Conservation (phyloP, 805 yeast species). For the Lipomyces japonicus region DNA sequence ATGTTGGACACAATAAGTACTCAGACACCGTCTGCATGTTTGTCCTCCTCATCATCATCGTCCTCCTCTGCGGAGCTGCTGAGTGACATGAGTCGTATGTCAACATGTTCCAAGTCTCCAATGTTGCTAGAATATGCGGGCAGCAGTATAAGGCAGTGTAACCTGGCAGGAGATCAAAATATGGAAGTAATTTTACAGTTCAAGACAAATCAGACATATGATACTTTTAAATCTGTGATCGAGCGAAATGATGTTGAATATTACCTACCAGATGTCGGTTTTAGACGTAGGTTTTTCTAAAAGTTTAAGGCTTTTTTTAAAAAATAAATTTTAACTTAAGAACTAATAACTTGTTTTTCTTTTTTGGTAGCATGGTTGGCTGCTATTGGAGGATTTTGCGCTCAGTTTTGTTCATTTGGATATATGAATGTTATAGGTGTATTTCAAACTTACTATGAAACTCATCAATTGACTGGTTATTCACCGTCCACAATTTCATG, state of each 20-base stretch:
- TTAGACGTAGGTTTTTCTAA: conserved; percentile 11
- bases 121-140: too few relatives aligned
- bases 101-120: too few relatives aligned
- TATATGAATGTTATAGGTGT: conserved; percentile 37
- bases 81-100: too few relatives aligned
- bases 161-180: too few relatives aligned
- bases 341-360: too few relatives aligned
- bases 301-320: background rate
- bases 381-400: conserved; percentile 53
- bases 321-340: background rate
- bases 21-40: too few relatives aligned
- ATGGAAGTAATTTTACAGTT: too few relatives aligned
- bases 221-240: background rate
- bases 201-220: too few relatives aligned
- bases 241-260: conserved; percentile 17
- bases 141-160: too few relatives aligned
- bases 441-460: conserved; percentile 35
- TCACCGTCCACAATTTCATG: conserved; percentile 37
- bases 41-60: too few relatives aligned
- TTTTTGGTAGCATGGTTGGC: conserved; percentile 57
- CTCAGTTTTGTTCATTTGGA: conserved; percentile 59
- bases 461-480: conserved; percentile 27
- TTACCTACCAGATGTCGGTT: conserved; percentile 20
- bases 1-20: too few relatives aligned
- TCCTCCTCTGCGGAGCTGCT: too few relatives aligned